Evolutionary conservation across 768 basidiomycete species (phyloP).

Genomic region (Clavaria fumosa): DNA sequence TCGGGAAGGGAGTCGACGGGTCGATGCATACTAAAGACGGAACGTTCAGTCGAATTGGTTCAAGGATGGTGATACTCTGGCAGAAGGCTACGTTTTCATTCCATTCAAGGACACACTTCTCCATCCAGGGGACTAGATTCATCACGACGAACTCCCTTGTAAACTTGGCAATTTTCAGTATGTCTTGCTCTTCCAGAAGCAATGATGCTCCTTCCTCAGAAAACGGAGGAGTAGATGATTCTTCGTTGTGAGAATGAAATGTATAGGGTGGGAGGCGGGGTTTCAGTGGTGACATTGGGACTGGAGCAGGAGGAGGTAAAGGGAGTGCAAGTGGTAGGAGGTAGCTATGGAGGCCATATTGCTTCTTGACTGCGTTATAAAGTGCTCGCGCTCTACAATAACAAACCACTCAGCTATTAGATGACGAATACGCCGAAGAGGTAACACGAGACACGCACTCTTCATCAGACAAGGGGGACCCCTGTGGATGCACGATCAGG

Average conservation of each 20-base stretch:
- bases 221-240: constrained; percentile 12
- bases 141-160: constrained; percentile 78
- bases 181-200: constrained; percentile 52
- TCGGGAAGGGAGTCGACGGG: constrained; percentile 64
- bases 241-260: constrained; percentile 18
- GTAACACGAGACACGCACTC: constrained; percentile 41
- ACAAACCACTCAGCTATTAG: constrained; percentile 4
- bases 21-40: constrained; percentile 45
- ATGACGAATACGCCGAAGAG: constrained; percentile 1
- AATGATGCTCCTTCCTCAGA: constrained; percentile 25
- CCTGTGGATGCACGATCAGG: constrained; percentile 59
- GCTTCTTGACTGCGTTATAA: constrained; percentile 79
- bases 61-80: neutral
- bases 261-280: constrained; percentile 49
- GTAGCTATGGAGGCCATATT: constrained; percentile 65
- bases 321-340: constrained; percentile 51
- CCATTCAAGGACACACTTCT: constrained; percentile 85
- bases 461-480: constrained; percentile 57
- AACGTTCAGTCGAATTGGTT: neutral
- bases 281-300: constrained; percentile 48
- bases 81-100: constrained; percentile 42
- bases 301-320: constrained; percentile 44
- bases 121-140: constrained; percentile 94
- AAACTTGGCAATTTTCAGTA: constrained; percentile 59
- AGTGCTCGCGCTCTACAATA: constrained; percentile 51